phyloP scores from a whole-genome alignment of 2,329 filamentous ascomycete species.

The Alternaria postmessia region DNA sequence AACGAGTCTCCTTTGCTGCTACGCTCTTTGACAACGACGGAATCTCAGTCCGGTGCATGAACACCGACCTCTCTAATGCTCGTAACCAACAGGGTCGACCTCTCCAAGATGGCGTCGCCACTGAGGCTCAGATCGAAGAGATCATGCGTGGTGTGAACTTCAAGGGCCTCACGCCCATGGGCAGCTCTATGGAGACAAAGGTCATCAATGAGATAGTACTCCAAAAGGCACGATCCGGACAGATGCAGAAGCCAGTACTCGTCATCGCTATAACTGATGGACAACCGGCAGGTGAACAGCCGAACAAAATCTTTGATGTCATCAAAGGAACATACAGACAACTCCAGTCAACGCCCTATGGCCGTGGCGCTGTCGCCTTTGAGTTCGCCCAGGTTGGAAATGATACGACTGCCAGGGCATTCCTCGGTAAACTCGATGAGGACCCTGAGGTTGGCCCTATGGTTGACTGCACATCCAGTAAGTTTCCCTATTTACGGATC shows the following conservation, averaged over 20 bases:
- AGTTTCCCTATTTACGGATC: conserved; percentile 29
- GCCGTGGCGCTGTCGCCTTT: conserved; percentile 68
- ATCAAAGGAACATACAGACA: conserved; percentile 59
- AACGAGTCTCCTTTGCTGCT: conserved; percentile 69
- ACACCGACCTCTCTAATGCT: conserved; percentile 57
- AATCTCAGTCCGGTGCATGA: conserved; percentile 75
- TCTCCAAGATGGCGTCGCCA: conserved; percentile 63
- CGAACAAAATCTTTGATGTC: conserved; percentile 64
- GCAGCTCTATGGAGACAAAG: conserved; percentile 68
- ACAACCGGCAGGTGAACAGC: conserved; percentile 69
- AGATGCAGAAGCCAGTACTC: conserved; percentile 69
- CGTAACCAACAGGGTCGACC: conserved; percentile 45
- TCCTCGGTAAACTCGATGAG: conserved; percentile 69
- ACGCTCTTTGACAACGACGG: conserved; percentile 75
- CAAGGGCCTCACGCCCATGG: conserved; percentile 72
- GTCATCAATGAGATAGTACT: conserved; percentile 69
- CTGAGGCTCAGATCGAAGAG: conserved; percentile 65
- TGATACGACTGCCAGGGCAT: conserved; percentile 69
- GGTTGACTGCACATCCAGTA: conserved; percentile 75
- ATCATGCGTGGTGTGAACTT: conserved; percentile 68
- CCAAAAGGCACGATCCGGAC: conserved; percentile 59
- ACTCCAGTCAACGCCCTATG: conserved; percentile 59
- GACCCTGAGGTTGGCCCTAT: conserved; percentile 68
- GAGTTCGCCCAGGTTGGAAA: conserved; percentile 76
- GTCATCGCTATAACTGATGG: conserved; percentile 73